Conservation (phyloP, 352 stramenopile species). For the Phytophthora citrophthora region DNA sequence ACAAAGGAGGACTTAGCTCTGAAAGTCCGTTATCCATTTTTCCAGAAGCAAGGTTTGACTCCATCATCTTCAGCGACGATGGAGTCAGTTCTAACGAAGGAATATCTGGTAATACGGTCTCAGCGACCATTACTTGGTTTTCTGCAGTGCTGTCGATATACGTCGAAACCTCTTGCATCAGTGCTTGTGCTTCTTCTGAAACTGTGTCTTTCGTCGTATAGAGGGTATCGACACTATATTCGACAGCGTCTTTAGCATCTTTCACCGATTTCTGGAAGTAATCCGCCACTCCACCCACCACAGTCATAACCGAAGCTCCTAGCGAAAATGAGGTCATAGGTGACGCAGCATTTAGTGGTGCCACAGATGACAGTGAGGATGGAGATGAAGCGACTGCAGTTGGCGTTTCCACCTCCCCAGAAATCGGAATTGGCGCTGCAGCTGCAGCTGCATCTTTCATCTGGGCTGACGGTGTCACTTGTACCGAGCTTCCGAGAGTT, state of each 20-base stretch:
- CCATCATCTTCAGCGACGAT: constrained; percentile 41
- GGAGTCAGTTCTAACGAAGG: constrained; percentile 27
- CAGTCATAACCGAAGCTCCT: constrained; percentile 65
- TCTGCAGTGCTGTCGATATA: constrained; percentile 48
- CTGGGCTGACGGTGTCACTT: neutral
- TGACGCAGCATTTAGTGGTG: constrained; percentile 29
- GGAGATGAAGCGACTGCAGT: constrained; percentile 5
- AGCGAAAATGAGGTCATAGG: constrained; percentile 57
- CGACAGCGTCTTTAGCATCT: constrained; percentile 75
- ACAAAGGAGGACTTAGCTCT: constrained; percentile 31
- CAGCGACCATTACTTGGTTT: constrained; percentile 3
- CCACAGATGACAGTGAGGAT: constrained; percentile 19
- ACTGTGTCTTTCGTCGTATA: constrained; percentile 76
- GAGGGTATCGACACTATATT: constrained; percentile 75
- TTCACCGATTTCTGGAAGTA: constrained; percentile 78
- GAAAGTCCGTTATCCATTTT: constrained; percentile 12
- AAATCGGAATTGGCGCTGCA: constrained; percentile 13
- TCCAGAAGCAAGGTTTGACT: constrained; percentile 22
- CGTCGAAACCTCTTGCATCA: constrained; percentile 68
- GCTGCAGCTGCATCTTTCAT: neutral
- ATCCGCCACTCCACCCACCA: constrained; percentile 70
- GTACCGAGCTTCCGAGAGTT: neutral
- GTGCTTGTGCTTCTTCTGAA: constrained; percentile 66
- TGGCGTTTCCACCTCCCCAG: constrained; percentile 6
- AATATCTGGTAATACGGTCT: constrained; percentile 7